Evolutionary conservation across 106 monocot genomes (phyloP).

Genomic region (Allium cepa): DNA sequence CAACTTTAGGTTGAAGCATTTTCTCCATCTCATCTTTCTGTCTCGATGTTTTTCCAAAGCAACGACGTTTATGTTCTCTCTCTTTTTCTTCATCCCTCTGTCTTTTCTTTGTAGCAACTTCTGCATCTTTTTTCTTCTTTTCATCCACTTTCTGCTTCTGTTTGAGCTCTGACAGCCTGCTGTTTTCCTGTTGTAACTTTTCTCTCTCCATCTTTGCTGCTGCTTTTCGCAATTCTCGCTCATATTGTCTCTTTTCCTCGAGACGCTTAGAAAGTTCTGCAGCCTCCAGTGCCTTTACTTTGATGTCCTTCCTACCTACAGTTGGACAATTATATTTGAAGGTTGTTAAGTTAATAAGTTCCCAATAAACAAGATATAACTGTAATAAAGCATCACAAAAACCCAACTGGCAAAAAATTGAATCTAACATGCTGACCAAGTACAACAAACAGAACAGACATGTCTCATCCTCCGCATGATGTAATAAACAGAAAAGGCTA

Average conservation of each 20-base stretch:
- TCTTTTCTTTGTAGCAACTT: slow-evolving; percentile 69
- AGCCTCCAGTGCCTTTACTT: slow-evolving; percentile 84
- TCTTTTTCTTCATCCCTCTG: slow-evolving; percentile 83
- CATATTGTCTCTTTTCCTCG: slow-evolving; percentile 67
- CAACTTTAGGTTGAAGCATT: slow-evolving; percentile 13
- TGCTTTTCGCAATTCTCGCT: slow-evolving; percentile 73
- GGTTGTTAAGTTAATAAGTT: too few relatives aligned
- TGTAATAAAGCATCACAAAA: background rate
- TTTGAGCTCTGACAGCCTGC: slow-evolving; percentile 39
- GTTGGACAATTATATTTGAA: background rate
- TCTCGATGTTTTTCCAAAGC: slow-evolving; percentile 31
- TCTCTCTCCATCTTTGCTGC: slow-evolving; percentile 55
- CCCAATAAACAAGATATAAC: too few relatives aligned
- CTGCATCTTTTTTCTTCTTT: slow-evolving; percentile 59
- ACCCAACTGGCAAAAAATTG: background rate
- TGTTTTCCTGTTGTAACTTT: slow-evolving; percentile 61
- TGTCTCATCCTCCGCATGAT: background rate
- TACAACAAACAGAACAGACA: background rate
- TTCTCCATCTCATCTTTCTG: slow-evolving; percentile 27
- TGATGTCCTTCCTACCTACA: slow-evolving; percentile 79
- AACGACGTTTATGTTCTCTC: slow-evolving; percentile 50
- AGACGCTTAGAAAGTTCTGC: slow-evolving; percentile 80
- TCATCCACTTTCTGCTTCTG: slow-evolving; percentile 67
- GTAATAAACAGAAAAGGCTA: background rate
- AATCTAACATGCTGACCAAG: background rate